Evolutionary conservation across 2,329 filamentous ascomycete species (phyloP).

Genomic region (Pseudocercospora eumusae): DNA sequence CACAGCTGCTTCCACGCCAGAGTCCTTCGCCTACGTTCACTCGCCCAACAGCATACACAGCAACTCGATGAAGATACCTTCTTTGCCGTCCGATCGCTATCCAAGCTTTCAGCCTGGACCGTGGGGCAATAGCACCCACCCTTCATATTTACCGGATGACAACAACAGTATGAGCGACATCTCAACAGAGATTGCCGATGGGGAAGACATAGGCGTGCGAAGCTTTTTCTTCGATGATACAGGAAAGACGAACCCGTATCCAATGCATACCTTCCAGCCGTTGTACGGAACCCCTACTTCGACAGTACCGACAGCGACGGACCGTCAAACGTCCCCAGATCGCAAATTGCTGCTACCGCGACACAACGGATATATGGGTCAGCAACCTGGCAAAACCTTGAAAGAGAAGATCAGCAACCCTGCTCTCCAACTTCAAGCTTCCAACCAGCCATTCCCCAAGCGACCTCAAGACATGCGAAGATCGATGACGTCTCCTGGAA

Average conservation of each 20-base stretch:
- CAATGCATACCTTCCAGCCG: conserved; percentile 22
- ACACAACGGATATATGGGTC: conserved; percentile 12
- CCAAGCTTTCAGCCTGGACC: conserved; percentile 27
- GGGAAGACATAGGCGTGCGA: conserved; percentile 46
- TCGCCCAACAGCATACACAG: conserved; percentile 27
- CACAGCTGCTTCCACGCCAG: conserved; percentile 20
- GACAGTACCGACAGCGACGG: conserved; percentile 35
- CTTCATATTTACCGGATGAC: conserved; percentile 57
- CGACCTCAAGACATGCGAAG: conserved; percentile 17
- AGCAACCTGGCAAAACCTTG: conserved; percentile 19
- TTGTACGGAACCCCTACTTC: conserved; percentile 41
- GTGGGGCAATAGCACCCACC: conserved; percentile 21
- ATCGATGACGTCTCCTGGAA: conserved; percentile 7
- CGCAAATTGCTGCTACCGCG: conserved; percentile 25
- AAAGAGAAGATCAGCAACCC: conserved; percentile 31
- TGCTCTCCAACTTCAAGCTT: conserved; percentile 23
- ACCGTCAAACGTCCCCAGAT: conserved; percentile 33
- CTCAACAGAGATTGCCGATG: conserved; percentile 55
- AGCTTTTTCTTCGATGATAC: conserved; percentile 55
- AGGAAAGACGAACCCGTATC: conserved; percentile 2
- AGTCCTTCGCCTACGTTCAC: conserved; percentile 25
- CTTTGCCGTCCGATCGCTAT: conserved; percentile 16
- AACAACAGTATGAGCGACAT: conserved; percentile 59
- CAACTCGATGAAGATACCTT: conserved; percentile 15
- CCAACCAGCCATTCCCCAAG: conserved; percentile 29